Percentiles rank a stretch among this genome's conserved stretches.
These are phyloP conservation scores for Andrographis paniculata DNA, from an alignment of 305 asterid species.

Conservation along the genomic window DNA sequence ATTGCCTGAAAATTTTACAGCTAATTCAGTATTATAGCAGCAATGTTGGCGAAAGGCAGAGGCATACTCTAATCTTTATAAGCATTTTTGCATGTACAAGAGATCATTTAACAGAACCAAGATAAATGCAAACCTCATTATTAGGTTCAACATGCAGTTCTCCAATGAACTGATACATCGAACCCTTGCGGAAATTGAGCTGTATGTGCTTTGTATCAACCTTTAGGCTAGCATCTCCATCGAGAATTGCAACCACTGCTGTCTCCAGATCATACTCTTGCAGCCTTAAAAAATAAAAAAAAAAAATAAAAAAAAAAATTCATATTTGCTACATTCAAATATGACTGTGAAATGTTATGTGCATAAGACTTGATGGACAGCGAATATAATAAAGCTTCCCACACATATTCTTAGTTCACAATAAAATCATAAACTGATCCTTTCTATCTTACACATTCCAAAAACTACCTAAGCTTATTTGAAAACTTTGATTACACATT, in stretches of 20 bases:
- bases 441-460: no score
- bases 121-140: conserved; percentile 37
- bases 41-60: no score
- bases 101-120: conserved; percentile 2
- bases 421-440: no score
- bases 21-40: no score
- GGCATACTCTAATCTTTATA: no score
- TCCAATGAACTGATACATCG: conserved; percentile 85
- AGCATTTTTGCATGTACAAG: no score
- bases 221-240: conserved; percentile 57
- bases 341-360: neutral
- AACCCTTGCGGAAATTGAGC: conserved; percentile 58
- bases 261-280: conserved; percentile 58
- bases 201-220: conserved; percentile 57
- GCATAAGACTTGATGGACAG: no score
- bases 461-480: no score
- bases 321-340: neutral
- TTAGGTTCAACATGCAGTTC: conserved; percentile 56
- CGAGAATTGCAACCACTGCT: conserved; percentile 56
- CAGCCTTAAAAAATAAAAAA: conserved; percentile 42
- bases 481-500: no score
- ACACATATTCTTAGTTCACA: no score
- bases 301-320: conserved; percentile 3
- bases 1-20: conserved; percentile 48
- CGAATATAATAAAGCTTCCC: no score